These are phyloP conservation scores for Obba rivulosa DNA, from an alignment of 768 basidiomycete genomes.

Conservation along the genomic window DNA sequence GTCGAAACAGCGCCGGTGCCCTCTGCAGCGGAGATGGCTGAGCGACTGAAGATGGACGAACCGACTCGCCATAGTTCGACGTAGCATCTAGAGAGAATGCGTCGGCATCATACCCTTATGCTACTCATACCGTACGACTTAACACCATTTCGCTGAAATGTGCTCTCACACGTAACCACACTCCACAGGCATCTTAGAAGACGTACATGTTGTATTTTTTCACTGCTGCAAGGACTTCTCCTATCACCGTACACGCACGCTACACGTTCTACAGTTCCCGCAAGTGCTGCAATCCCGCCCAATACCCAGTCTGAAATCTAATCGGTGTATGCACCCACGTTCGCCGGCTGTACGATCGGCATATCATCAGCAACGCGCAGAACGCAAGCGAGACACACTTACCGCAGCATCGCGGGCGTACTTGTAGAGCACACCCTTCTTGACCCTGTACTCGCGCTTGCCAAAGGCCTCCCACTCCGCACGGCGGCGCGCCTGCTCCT, in stretches of 20 bases:
- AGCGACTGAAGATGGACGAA: too few relatives aligned
- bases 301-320: constrained; percentile 25
- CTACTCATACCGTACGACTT: too few relatives aligned
- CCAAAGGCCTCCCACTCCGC: constrained; percentile 67
- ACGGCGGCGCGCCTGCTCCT: constrained; percentile 54
- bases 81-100: too few relatives aligned
- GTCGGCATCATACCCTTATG: too few relatives aligned
- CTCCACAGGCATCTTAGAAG: not conserved
- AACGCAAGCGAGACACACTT: constrained; percentile 30
- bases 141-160: too few relatives aligned
- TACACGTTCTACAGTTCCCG: not conserved
- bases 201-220: not conserved
- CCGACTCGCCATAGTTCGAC: too few relatives aligned
- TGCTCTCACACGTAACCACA: too few relatives aligned
- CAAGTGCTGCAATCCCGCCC: too few relatives aligned
- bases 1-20: not conserved
- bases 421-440: constrained; percentile 68
- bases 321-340: constrained; percentile 78
- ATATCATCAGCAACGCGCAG: not conserved
- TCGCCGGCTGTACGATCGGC: constrained; percentile 56
- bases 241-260: not conserved
- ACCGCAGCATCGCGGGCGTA: constrained; percentile 87
- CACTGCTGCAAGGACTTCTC: not conserved
- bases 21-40: not conserved
- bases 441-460: constrained; percentile 59